These are phyloP conservation scores for Parathielavia hyrcaniae DNA, from an alignment of 495 filamentous ascomycete genomes.

Conservation along the genomic window DNA sequence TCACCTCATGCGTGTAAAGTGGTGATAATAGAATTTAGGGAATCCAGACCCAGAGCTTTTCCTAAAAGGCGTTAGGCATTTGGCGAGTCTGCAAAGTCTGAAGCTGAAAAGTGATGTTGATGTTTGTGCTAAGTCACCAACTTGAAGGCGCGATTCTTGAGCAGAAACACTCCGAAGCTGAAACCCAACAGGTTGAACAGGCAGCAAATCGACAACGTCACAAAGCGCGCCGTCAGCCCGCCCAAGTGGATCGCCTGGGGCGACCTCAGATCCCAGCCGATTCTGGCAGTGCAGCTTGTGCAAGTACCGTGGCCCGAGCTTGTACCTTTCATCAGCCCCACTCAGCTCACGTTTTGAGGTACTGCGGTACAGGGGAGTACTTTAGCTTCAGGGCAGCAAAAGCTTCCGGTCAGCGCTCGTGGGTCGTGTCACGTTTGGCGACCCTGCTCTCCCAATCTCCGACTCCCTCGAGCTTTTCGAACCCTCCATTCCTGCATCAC, in stretches of 20 bases:
- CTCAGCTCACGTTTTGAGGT: slow-evolving; percentile 2
- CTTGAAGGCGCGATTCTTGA: too few relatives aligned
- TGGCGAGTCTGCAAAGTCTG: too few relatives aligned
- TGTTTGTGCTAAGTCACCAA: neutral
- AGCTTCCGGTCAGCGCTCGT: slow-evolving; percentile 22
- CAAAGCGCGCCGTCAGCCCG: slow-evolving; percentile 23
- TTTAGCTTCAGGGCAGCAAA: slow-evolving; percentile 5
- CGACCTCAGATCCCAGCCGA: slow-evolving; percentile 5
- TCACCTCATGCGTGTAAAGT: too few relatives aligned
- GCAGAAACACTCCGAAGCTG: slow-evolving; percentile 6
- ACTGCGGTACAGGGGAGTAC: slow-evolving; percentile 9
- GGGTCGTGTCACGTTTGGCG: slow-evolving; percentile 32
- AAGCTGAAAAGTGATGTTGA: too few relatives aligned
- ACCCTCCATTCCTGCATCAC: slow-evolving; percentile 22
- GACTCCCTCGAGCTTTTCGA: slow-evolving; percentile 26
- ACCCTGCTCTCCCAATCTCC: slow-evolving; percentile 24
- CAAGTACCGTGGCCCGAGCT: slow-evolving; percentile 4
- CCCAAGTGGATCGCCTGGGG: slow-evolving; percentile 16
- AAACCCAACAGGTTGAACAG: slow-evolving; percentile 15
- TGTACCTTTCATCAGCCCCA: slow-evolving; percentile 8
- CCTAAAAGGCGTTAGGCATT: neutral
- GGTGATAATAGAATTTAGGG: too few relatives aligned
- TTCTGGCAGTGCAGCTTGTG: slow-evolving; percentile 11
- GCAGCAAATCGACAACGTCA: slow-evolving; percentile 38
- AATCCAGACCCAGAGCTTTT: too few relatives aligned